These are phyloP conservation scores for Ocimum tenuiflorum DNA, from an alignment of 257 asterid species.

Conservation along the genomic window DNA sequence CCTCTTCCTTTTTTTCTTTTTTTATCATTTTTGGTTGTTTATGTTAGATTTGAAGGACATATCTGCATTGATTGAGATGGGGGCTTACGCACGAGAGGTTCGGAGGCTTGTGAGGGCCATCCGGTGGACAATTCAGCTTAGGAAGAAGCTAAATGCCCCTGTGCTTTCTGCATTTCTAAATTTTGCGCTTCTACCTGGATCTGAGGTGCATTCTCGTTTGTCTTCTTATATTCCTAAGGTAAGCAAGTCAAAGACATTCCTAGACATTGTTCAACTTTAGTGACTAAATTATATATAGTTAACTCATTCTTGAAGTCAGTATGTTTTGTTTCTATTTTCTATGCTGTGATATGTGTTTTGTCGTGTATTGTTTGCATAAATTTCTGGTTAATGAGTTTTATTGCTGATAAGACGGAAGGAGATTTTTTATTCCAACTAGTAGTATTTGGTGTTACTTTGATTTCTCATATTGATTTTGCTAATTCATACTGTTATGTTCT, in stretches of 20 bases:
- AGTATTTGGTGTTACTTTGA: too few species aligned
- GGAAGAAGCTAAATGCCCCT: constrained; percentile 62
- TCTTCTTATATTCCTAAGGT: constrained; percentile 66
- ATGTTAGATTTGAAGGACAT: constrained; percentile 67
- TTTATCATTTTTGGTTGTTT: constrained; percentile 9
- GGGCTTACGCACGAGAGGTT: constrained; percentile 70
- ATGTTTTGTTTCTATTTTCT: neutral
- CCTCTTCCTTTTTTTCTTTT: neutral
- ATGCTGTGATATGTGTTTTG: too few species aligned
- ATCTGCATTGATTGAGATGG: constrained; percentile 64
- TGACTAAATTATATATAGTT: neutral
- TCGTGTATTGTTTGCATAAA: too few species aligned
- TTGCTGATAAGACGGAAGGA: too few species aligned
- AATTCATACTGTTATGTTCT: too few species aligned
- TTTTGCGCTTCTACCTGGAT: constrained; percentile 56
- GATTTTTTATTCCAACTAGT: too few species aligned
- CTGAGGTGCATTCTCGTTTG: constrained; percentile 56
- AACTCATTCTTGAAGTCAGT: neutral
- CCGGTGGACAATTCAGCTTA: constrained; percentile 58
- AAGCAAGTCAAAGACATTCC: constrained; percentile 2
- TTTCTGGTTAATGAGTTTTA: too few species aligned
- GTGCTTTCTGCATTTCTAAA: constrained; percentile 52
- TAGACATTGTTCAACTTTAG: neutral
- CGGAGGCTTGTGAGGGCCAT: constrained; percentile 66
- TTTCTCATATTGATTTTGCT: too few species aligned